A percentile compares a stretch with the other conserved stretches of the same genome.
These are phyloP conservation scores for Thielaviopsis populi DNA, from an alignment of 2,329 filamentous ascomycete species.

Conservation along the genomic window DNA sequence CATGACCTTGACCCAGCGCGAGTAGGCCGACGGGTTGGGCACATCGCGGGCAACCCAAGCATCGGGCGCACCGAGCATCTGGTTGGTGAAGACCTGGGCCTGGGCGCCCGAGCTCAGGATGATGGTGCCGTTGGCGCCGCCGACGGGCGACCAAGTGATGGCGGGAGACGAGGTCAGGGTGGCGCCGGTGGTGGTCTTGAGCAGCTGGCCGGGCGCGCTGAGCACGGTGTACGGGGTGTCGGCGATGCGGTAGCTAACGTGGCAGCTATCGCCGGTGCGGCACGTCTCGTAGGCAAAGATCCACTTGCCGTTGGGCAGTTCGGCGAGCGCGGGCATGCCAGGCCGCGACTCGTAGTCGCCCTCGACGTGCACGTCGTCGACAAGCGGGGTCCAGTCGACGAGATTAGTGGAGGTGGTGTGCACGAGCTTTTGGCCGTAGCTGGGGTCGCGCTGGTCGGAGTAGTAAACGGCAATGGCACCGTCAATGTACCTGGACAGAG, in stretches of 20 bases:
- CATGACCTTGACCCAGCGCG: constrained; percentile 26
- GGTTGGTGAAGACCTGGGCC: constrained; percentile 30
- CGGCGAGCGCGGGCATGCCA: constrained; percentile 49
- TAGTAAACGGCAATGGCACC: constrained; percentile 51
- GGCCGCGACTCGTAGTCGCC: constrained; percentile 43
- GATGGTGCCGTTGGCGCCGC: constrained; percentile 32
- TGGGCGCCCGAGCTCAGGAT: constrained; percentile 27
- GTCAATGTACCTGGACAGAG: constrained; percentile 32
- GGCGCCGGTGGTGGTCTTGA: constrained; percentile 23
- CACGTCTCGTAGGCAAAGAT: constrained; percentile 52
- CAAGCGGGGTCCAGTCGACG: constrained; percentile 40
- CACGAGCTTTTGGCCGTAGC: constrained; percentile 52
- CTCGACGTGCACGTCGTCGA: constrained; percentile 47
- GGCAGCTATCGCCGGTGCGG: constrained; percentile 30
- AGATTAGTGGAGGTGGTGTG: constrained; percentile 49
- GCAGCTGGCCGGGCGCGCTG: constrained; percentile 22
- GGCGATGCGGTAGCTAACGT: constrained; percentile 32
- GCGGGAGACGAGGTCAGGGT: constrained; percentile 27
- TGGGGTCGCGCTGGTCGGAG: constrained; percentile 52
- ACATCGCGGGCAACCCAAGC: constrained; percentile 27
- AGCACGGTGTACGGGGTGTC: constrained; percentile 26
- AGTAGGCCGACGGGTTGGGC: constrained; percentile 27
- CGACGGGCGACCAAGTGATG: constrained; percentile 30
- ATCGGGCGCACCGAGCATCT: constrained; percentile 25
- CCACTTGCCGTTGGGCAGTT: constrained; percentile 44